phyloP scores from a whole-genome alignment of 1,284 basidiomycete genomes.

The Xerocomus cyaneibrunnescens region DNA sequence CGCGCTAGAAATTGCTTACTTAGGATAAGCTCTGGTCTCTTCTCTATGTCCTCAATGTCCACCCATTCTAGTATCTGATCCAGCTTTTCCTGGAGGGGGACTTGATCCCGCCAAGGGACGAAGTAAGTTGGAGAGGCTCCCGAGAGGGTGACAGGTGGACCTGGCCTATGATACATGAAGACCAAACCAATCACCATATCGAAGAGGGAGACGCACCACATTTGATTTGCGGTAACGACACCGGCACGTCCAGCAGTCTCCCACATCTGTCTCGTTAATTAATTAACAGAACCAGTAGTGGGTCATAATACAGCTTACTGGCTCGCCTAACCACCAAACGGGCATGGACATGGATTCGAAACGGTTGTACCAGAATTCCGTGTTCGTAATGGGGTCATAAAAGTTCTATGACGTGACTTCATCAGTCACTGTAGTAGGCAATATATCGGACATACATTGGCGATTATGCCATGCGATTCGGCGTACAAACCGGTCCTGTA shows the following conservation, averaged over 20 bases:
- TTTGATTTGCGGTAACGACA: constrained; percentile 79
- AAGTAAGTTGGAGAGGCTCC: constrained; percentile 74
- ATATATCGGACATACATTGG: constrained; percentile 57
- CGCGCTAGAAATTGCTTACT: constrained; percentile 44
- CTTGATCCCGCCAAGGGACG: constrained; percentile 67
- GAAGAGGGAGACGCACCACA: constrained; percentile 64
- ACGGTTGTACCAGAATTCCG: constrained; percentile 71
- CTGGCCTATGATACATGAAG: constrained; percentile 56
- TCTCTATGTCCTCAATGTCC: constrained; percentile 61
- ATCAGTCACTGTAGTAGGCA: background rate
- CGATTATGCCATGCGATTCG: constrained; percentile 88
- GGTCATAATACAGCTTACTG: constrained; percentile 48
- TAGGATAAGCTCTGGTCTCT: constrained; percentile 76
- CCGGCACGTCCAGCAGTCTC: constrained; percentile 77
- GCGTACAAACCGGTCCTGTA: constrained; percentile 83
- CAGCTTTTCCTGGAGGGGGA: constrained; percentile 63
- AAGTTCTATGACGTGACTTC: constrained; percentile 60
- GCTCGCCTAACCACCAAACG: constrained; percentile 86
- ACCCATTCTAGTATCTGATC: constrained; percentile 76
- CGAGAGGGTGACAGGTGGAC: constrained; percentile 66
- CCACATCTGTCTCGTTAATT: constrained; percentile 66
- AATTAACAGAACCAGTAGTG: background rate
- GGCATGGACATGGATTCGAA: constrained; percentile 62
- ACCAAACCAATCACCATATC: background rate
- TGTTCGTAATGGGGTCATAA: constrained; percentile 66